These are phyloP conservation scores for Zasmidium cellare DNA, from an alignment of 2,329 filamentous ascomycete genomes.

Conservation along the genomic window DNA sequence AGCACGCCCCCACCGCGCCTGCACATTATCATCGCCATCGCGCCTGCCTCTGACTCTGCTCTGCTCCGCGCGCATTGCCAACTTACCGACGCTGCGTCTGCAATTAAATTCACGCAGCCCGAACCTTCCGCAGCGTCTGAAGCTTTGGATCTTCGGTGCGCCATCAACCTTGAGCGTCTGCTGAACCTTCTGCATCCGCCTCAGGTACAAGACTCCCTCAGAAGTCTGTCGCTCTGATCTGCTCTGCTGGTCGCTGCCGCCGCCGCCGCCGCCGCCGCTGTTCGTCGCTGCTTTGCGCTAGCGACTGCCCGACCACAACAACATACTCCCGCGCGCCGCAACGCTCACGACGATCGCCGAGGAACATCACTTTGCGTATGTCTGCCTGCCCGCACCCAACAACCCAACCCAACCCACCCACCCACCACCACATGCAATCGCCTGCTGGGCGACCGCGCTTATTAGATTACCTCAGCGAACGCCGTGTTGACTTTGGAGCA, in stretches of 20 bases:
- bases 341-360: constrained; percentile 5
- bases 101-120: constrained; percentile 19
- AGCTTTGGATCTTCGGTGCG: constrained; percentile 25
- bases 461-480: constrained; percentile 4
- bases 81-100: not conserved
- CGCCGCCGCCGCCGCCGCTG: not conserved
- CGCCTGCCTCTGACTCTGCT: not conserved
- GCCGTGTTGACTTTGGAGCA: constrained; percentile 6
- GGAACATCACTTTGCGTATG: constrained; percentile 4
- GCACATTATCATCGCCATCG: constrained; percentile 2
- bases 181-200: constrained; percentile 23
- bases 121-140: constrained; percentile 15
- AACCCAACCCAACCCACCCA: no score
- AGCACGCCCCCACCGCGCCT: not conserved
- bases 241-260: constrained; percentile 6
- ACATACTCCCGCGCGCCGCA: not conserved
- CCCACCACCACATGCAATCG: not conserved
- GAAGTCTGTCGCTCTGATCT: constrained; percentile 2
- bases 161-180: constrained; percentile 27
- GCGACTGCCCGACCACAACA: not conserved
- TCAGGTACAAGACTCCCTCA: constrained; percentile 24
- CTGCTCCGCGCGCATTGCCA: not conserved
- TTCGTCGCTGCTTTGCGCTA: not conserved
- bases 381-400: not conserved
- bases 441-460: not conserved